Conservation (phyloP, 345 rosid species). For the Stellera chamaejasme region DNA sequence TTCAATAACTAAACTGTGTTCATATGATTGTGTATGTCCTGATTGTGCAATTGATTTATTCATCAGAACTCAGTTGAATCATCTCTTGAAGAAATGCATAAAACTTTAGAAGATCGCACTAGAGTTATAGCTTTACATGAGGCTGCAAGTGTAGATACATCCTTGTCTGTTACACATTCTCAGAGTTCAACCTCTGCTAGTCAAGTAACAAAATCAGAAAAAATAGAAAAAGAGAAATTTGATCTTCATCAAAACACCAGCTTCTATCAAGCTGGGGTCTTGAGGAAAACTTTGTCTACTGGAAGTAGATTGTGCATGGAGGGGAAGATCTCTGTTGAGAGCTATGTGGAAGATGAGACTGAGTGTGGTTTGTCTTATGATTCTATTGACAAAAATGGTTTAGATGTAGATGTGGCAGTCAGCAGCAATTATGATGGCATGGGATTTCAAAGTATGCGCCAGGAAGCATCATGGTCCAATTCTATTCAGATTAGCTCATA, state of each 20-base stretch:
- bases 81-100: slow-evolving; percentile 34
- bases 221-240: slow-evolving; percentile 24
- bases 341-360: slow-evolving; percentile 36
- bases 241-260: slow-evolving; percentile 15
- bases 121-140: slow-evolving; percentile 27
- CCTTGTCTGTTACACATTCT: slow-evolving; percentile 19
- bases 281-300: slow-evolving; percentile 64
- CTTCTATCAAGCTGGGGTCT: slow-evolving; percentile 12
- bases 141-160: slow-evolving; percentile 23
- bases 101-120: slow-evolving; percentile 30
- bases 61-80: slow-evolving; percentile 30
- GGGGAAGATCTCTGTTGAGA: slow-evolving; percentile 26
- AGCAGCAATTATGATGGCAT: slow-evolving; percentile 23
- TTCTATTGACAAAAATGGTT: slow-evolving; percentile 35
- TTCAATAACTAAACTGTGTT: slow-evolving; percentile 12
- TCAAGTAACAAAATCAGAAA: slow-evolving; percentile 49
- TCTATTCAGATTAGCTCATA: slow-evolving; percentile 38
- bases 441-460: slow-evolving; percentile 22
- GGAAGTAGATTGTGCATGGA: slow-evolving; percentile 49
- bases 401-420: slow-evolving; percentile 13
- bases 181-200: slow-evolving; percentile 21
- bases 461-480: slow-evolving; percentile 27
- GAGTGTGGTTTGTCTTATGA: slow-evolving; percentile 43
- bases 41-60: slow-evolving; percentile 12
- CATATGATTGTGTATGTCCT: slow-evolving; percentile 1